Evolutionary conservation across 176 grass and related monocot genomes (phyloP).

Genomic region (Aegilops speltoides): DNA sequence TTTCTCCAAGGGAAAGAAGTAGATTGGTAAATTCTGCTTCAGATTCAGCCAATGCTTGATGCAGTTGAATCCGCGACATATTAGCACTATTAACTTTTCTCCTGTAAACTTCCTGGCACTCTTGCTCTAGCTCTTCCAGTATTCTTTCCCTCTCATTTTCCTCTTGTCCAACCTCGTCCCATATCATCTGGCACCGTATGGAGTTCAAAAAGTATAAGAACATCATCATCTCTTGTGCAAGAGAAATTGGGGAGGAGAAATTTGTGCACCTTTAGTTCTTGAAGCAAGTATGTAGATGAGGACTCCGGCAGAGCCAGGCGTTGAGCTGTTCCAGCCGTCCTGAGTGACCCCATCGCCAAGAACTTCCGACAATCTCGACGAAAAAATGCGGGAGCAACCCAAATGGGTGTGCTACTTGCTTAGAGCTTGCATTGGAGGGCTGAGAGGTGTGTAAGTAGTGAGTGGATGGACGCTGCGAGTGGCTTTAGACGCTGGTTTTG

Average conservation of each 20-base stretch:
- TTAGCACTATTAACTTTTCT: constrained; percentile 93
- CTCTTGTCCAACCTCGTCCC: constrained; percentile 91
- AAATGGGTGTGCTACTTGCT: constrained; percentile 32
- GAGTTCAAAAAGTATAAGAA: constrained; percentile 10
- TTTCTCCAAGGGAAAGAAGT: constrained; percentile 94
- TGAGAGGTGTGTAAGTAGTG: constrained; percentile 40
- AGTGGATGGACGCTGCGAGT: constrained; percentile 55
- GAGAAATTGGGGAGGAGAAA: constrained; percentile 16
- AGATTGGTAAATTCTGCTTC: constrained; percentile 94
- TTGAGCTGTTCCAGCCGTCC: constrained; percentile 44
- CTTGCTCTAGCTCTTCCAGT: constrained; percentile 72
- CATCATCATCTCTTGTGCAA: neutral
- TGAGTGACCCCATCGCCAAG: constrained; percentile 65
- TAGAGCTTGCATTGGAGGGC: constrained; percentile 27
- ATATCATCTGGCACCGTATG: constrained; percentile 69
- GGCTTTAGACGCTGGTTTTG: constrained; percentile 88
- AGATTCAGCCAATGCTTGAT: constrained; percentile 93
- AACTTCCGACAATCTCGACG: constrained; percentile 28
- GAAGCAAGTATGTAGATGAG: constrained; percentile 84
- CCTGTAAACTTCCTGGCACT: constrained; percentile 83
- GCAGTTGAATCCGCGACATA: constrained; percentile 71
- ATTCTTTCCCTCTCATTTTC: constrained; percentile 72
- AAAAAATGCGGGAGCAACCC: constrained; percentile 10
- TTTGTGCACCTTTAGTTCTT: constrained; percentile 76
- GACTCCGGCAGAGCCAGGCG: constrained; percentile 54